These are phyloP conservation scores for Tetrastigma voinierianum DNA, from an alignment of 164 flowering plant species.

Conservation along the genomic window DNA sequence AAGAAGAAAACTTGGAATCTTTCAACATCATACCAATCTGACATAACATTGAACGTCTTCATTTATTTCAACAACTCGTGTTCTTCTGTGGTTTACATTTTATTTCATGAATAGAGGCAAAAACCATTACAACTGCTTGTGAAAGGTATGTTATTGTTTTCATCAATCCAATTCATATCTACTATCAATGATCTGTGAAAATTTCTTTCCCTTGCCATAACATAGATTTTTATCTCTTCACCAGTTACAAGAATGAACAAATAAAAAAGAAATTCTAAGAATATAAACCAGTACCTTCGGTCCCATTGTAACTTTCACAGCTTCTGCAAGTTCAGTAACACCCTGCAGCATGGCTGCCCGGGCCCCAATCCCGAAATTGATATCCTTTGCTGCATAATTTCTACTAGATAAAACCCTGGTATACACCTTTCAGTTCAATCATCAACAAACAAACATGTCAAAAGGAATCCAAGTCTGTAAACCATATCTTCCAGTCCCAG, in stretches of 20 bases:
- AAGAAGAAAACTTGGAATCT: not conserved
- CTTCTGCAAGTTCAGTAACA: slow-evolving; percentile 83
- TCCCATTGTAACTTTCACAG: slow-evolving; percentile 90
- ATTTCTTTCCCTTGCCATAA: too few relatives aligned
- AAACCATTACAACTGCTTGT: too few relatives aligned
- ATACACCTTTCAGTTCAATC: slow-evolving; percentile 32
- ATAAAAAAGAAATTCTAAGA: slow-evolving; percentile 2
- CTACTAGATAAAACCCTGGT: slow-evolving; percentile 42
- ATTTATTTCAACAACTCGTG: too few relatives aligned
- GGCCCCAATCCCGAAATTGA: slow-evolving; percentile 68
- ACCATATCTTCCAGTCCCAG: not conserved
- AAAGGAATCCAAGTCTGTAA: not conserved
- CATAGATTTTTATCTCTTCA: too few relatives aligned
- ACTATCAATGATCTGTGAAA: too few relatives aligned
- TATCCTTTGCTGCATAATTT: slow-evolving; percentile 69
- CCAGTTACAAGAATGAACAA: not conserved
- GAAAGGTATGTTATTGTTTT: too few relatives aligned
- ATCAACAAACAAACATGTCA: slow-evolving; percentile 1
- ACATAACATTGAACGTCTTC: too few relatives aligned
- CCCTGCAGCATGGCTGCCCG: slow-evolving; percentile 81
- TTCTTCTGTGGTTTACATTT: too few relatives aligned
- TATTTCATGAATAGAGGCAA: too few relatives aligned
- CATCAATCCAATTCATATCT: too few relatives aligned
- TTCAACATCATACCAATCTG: too few relatives aligned
- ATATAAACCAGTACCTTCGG: slow-evolving; percentile 55